Evolutionary conservation across 1,284 basidiomycete species (phyloP).

Genomic region (Apiotrichum gamsii): DNA sequence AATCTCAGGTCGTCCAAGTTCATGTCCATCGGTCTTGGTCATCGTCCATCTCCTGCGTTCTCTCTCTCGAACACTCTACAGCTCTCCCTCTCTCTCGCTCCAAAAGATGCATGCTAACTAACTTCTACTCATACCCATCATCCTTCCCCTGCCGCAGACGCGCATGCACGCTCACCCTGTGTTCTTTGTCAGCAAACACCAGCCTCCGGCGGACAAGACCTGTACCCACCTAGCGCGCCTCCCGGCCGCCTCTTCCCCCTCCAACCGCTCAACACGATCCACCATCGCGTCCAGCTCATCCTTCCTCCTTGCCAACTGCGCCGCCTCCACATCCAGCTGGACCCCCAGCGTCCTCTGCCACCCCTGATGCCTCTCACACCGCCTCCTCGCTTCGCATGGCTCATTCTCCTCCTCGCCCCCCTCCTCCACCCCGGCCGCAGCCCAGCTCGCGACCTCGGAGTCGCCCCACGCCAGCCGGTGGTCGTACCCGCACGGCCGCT

Average conservation of each 20-base stretch:
- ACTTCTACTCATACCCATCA: too few species aligned
- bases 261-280: constrained; percentile 1
- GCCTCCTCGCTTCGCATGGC: constrained; percentile 21
- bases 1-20: too few species aligned
- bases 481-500: constrained; percentile 38
- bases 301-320: constrained; percentile 18
- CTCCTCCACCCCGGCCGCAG: constrained; percentile 2
- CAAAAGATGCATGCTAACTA: too few species aligned
- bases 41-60: too few species aligned
- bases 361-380: constrained; percentile 41
- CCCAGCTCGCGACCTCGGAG: constrained; percentile 21
- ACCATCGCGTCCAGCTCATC: constrained; percentile 3
- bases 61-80: too few species aligned
- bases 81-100: too few species aligned
- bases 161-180: neutral
- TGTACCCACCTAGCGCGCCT: constrained; percentile 1
- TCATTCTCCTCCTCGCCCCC: constrained; percentile 3
- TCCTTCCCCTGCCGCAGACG: too few species aligned
- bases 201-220: too few species aligned
- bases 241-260: neutral
- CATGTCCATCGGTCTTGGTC: too few species aligned
- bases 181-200: neutral
- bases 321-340: constrained; percentile 28
- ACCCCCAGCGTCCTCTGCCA: constrained; percentile 37
- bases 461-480: constrained; percentile 29